Conservation (phyloP, 2,329 filamentous ascomycete genomes). For the Botrytis deweyae region DNA sequence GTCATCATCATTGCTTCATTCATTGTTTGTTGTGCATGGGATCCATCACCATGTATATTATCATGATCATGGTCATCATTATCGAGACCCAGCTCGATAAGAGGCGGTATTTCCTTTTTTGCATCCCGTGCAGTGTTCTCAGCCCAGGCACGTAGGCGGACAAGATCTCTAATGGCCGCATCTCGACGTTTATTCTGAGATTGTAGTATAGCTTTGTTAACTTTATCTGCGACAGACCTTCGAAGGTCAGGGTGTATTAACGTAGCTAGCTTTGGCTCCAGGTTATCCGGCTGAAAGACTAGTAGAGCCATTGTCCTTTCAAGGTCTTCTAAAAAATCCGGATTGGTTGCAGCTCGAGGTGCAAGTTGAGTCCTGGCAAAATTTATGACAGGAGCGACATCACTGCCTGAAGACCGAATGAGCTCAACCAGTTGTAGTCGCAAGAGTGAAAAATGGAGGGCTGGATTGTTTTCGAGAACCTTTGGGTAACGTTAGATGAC, state of each 20-base stretch:
- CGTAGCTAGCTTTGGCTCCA: slow-evolving; percentile 72
- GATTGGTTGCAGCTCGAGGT: slow-evolving; percentile 78
- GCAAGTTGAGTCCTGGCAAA: slow-evolving; percentile 89
- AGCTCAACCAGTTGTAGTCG: slow-evolving; percentile 91
- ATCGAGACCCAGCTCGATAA: slow-evolving; percentile 38
- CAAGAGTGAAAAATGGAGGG: slow-evolving; percentile 84
- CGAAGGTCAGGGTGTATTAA: slow-evolving; percentile 79
- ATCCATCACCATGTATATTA: slow-evolving; percentile 34
- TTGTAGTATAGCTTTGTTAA: slow-evolving; percentile 84
- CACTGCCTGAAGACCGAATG: slow-evolving; percentile 69
- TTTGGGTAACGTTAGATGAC: slow-evolving; percentile 26
- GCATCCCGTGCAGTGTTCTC: slow-evolving; percentile 49
- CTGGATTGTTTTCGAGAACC: slow-evolving; percentile 82
- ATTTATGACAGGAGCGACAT: slow-evolving; percentile 72
- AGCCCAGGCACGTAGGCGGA: slow-evolving; percentile 82
- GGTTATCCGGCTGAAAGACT: slow-evolving; percentile 78
- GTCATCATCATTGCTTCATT: slow-evolving; percentile 35
- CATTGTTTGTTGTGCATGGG: slow-evolving; percentile 19
- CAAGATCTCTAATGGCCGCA: slow-evolving; percentile 76
- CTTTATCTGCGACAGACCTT: slow-evolving; percentile 77
- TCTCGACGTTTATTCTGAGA: slow-evolving; percentile 72
- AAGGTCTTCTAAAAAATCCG: slow-evolving; percentile 78
- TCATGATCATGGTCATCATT: slow-evolving; percentile 31
- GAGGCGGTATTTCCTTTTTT: slow-evolving; percentile 39
- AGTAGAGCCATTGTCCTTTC: slow-evolving; percentile 92